Conservation (phyloP, 2,329 filamentous ascomycete species). For the Fusarium sp. region DNA sequence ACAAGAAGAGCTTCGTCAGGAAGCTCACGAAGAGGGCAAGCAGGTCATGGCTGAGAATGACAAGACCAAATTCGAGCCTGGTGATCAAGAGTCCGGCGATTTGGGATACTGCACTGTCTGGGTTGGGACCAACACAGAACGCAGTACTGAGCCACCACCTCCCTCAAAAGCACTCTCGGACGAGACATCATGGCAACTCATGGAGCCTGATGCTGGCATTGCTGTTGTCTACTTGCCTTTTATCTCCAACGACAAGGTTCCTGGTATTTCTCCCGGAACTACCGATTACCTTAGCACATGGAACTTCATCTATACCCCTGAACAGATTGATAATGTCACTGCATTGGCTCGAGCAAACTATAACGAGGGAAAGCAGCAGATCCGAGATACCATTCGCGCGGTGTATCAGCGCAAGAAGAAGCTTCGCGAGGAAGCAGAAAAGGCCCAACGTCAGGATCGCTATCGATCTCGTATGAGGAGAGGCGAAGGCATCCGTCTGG, state of each 20-base stretch:
- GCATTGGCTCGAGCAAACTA: constrained; percentile 88
- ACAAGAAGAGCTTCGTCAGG: constrained; percentile 50
- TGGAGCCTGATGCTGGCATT: constrained; percentile 83
- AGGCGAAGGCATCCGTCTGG: constrained; percentile 67
- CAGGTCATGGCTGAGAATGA: constrained; percentile 44
- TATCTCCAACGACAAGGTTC: constrained; percentile 81
- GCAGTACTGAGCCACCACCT: constrained; percentile 65
- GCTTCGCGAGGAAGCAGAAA: constrained; percentile 67
- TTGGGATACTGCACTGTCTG: constrained; percentile 94
- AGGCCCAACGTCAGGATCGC: constrained; percentile 52
- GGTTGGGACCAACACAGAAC: constrained; percentile 87
- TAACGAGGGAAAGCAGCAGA: constrained; percentile 81
- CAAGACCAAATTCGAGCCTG: constrained; percentile 55
- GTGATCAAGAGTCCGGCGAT: constrained; percentile 64
- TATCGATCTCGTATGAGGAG: constrained; percentile 61
- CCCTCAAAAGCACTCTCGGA: constrained; percentile 68
- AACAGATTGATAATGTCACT: constrained; percentile 89
- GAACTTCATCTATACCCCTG: constrained; percentile 96
- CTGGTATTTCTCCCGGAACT: constrained; percentile 83
- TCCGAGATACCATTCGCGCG: constrained; percentile 81
- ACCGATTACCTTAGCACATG: constrained; percentile 94
- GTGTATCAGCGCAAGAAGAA: constrained; percentile 94
- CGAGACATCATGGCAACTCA: constrained; percentile 73
- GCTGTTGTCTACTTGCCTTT: constrained; percentile 92
- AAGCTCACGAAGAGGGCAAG: constrained; percentile 43